A percentile compares a stretch with the other conserved stretches of the same genome.
Conservation (phyloP, 2,329 filamentous ascomycete genomes). For the Aspergillus texensis region DNA sequence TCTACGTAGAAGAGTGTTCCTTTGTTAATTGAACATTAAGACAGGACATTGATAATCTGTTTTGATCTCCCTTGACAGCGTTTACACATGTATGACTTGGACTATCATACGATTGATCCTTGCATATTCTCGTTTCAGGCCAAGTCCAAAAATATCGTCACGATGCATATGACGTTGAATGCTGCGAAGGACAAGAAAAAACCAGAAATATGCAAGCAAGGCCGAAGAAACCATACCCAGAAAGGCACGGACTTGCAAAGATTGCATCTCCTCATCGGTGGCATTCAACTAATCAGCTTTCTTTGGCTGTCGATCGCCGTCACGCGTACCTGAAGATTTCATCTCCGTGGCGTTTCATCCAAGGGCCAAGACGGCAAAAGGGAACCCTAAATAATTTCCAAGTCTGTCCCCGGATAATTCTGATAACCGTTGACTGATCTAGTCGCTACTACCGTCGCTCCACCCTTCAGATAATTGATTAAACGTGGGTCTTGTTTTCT, state of each 20-base stretch:
- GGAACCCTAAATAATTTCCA: background rate
- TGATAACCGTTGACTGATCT: background rate
- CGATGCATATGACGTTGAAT: background rate
- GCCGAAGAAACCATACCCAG: background rate
- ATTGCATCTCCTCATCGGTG: background rate
- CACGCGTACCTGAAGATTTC: background rate
- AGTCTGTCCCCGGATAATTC: background rate
- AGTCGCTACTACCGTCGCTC: background rate
- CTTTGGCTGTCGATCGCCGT: background rate
- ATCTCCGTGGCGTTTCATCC: conserved; percentile 23
- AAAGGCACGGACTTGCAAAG: background rate
- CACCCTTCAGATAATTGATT: background rate
- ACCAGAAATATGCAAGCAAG: background rate
- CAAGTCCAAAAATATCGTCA: background rate
- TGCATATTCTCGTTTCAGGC: background rate
- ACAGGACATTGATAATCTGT: background rate
- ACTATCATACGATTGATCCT: background rate
- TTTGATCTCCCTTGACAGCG: too few relatives aligned
- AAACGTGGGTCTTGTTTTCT: background rate
- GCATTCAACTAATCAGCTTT: background rate
- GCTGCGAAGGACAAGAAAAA: background rate
- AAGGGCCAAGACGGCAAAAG: conserved; percentile 9
- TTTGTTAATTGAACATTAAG: background rate
- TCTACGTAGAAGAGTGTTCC: too few relatives aligned
- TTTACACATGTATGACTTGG: too few relatives aligned